Evolutionary conservation across 1,139 yeast species (phyloP), one percentile per base, ranked within the genome.

Genomic region (Insectozyma bohioensis): DNA sequence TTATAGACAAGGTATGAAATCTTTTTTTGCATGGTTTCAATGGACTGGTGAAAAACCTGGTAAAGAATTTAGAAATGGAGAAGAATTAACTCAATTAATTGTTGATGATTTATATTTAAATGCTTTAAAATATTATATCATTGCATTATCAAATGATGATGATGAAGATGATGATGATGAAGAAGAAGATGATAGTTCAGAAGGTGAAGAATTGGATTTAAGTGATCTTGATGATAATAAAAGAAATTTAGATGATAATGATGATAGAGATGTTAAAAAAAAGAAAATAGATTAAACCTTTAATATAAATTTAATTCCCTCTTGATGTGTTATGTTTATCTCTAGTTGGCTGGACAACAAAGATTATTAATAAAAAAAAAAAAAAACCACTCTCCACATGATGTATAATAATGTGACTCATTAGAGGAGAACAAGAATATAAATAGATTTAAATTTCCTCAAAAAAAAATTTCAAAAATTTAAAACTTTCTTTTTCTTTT

Each of bases 21-120:
- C 86, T 5, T 75, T 83, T 47, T 82, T 82, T 54, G 77, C 86
- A 3, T 83, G 84, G 78, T 82, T 82, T 48, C 61, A 63, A 28
- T 83, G 92, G 92, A 81, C 90, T 0, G 92, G 90, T 1, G 54
- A 53, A 31, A 80, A 78, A 47, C 82, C 84, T 1, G 85, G 85
- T 1, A 82, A 82, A 49, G 90, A 83, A 48, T 82, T 76, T 48
- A 71, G 88, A 43, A 67, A 70, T 42, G 92, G 90, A 10, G 88
- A 79, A 43, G 86, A 80, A 10, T 63, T 84, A 41, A 78, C 90
- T 1, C 61, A 76, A 28, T 58, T 83, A 31, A 63, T 84, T 11
- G 66, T 72, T 2, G 87, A 82, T 27, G 88, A 83, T 48, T 53
- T 84, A 21, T 83, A 75, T 48, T 85, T 87, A 13, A 77, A 78